These are phyloP conservation scores for Curvularia verruculosa DNA, from an alignment of 2,329 filamentous ascomycete genomes.

Conservation along the genomic window DNA sequence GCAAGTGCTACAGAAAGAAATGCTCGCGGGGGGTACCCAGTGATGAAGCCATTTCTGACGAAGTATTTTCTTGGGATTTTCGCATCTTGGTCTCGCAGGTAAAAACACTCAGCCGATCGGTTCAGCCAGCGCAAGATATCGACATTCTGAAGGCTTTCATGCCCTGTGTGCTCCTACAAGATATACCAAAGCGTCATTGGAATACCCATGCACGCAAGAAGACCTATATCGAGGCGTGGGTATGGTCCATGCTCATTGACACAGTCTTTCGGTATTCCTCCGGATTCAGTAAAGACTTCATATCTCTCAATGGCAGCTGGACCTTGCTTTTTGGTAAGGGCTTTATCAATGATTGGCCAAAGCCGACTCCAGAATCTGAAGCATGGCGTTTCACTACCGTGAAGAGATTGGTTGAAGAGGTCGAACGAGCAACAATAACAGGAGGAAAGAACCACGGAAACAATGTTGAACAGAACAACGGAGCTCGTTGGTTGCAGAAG, in stretches of 20 bases:
- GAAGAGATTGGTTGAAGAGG: conserved; percentile 1
- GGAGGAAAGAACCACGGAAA: background rate
- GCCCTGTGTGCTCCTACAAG: background rate
- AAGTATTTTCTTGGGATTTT: background rate
- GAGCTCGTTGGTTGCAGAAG: background rate
- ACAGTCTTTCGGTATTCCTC: background rate
- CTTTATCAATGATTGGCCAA: background rate
- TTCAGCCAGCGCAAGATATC: background rate
- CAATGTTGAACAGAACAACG: background rate
- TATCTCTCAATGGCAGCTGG: background rate
- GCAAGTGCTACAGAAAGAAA: background rate
- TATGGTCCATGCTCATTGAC: conserved; percentile 22
- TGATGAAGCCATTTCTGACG: background rate
- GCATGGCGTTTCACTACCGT: background rate
- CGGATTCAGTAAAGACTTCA: background rate
- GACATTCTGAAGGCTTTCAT: background rate
- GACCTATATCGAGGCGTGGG: conserved; percentile 18
- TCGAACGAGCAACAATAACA: conserved; percentile 3
- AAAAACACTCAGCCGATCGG: conserved; percentile 4
- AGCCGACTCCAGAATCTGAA: background rate
- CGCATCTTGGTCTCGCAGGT: background rate
- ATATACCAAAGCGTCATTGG: conserved; percentile 15
- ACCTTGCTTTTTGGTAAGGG: background rate
- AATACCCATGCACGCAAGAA: conserved; percentile 14
- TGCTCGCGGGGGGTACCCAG: background rate